These are phyloP conservation scores for Leccinum sublutescens DNA, from an alignment of 768 basidiomycete genomes.

Conservation along the genomic window DNA sequence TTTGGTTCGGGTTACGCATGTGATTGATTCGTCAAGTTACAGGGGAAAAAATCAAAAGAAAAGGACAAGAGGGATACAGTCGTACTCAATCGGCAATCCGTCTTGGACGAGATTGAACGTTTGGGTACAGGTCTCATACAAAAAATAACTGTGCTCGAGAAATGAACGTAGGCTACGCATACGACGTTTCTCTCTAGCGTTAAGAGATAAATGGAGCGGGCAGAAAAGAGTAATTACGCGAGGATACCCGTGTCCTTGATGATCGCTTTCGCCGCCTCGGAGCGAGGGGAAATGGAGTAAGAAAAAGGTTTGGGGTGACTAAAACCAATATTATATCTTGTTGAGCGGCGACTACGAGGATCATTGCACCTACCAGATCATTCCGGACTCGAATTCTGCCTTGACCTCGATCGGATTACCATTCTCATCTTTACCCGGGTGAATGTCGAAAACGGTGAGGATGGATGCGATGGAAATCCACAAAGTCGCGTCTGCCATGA, in stretches of 20 bases:
- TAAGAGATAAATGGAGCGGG: neutral
- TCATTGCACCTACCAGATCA: conserved; percentile 28
- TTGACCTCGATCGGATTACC: conserved; percentile 18
- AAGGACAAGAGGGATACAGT: conserved; percentile 60
- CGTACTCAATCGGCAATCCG: conserved; percentile 58
- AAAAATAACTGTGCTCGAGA: conserved; percentile 34
- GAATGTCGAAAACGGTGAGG: conserved; percentile 29
- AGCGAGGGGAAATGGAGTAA: conserved; percentile 32
- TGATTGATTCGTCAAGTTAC: conserved; percentile 9
- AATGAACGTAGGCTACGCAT: conserved; percentile 1
- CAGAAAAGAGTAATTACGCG: conserved; percentile 8
- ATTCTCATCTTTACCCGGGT: conserved; percentile 18
- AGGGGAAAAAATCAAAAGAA: conserved; percentile 33
- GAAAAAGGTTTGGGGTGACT: conserved; percentile 34
- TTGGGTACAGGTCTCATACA: conserved; percentile 69
- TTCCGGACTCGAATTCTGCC: conserved; percentile 29
- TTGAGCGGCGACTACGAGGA: conserved; percentile 1
- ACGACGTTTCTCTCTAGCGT: neutral
- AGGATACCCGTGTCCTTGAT: conserved; percentile 31
- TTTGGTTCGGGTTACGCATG: neutral
- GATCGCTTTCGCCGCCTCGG: conserved; percentile 24
- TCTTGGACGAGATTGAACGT: conserved; percentile 75
- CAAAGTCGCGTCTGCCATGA: conserved; percentile 43
- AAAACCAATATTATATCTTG: neutral
- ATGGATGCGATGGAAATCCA: conserved; percentile 35